These are phyloP conservation scores for Ogataea wickerhamii DNA, from an alignment of 805 yeast genomes.

Conservation along the genomic window DNA sequence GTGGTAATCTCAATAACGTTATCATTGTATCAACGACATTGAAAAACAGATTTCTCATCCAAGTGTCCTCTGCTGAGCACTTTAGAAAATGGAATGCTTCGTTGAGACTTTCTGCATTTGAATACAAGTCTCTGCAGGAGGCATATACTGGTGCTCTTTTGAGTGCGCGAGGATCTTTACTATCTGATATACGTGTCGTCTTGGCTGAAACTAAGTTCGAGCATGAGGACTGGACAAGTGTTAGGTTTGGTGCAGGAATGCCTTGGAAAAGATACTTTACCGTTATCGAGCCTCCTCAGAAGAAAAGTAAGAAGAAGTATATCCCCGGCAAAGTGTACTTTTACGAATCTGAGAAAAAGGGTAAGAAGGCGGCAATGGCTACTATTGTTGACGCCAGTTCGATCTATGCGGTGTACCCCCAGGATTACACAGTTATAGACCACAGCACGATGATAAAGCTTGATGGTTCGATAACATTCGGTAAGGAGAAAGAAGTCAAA, in stretches of 20 bases:
- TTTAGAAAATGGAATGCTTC: slow-evolving; percentile 80
- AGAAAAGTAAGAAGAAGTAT: slow-evolving; percentile 44
- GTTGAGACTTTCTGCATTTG: slow-evolving; percentile 74
- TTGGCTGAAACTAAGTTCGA: slow-evolving; percentile 80
- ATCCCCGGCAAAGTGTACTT: slow-evolving; percentile 69
- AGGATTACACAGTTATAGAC: slow-evolving; percentile 74
- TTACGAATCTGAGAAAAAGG: slow-evolving; percentile 74
- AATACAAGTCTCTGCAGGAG: slow-evolving; percentile 80
- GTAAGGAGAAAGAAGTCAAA: slow-evolving; percentile 45
- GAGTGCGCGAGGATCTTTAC: slow-evolving; percentile 83
- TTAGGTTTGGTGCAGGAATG: slow-evolving; percentile 95
- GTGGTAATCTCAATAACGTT: slow-evolving; percentile 69
- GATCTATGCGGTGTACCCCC: slow-evolving; percentile 91
- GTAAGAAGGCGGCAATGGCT: slow-evolving; percentile 76
- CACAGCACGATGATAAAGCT: slow-evolving; percentile 83
- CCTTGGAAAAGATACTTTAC: slow-evolving; percentile 96
- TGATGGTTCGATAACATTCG: slow-evolving; percentile 74
- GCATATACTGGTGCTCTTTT: slow-evolving; percentile 95
- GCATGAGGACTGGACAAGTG: slow-evolving; percentile 93
- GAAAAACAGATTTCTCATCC: slow-evolving; percentile 82
- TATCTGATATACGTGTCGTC: slow-evolving; percentile 82
- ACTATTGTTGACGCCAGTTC: slow-evolving; percentile 65
- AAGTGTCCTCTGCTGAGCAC: slow-evolving; percentile 62
- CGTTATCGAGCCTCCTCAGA: slow-evolving; percentile 69
- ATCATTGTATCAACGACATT: slow-evolving; percentile 89